phyloP scores from a whole-genome alignment of 805 yeast genomes.

The Sungouiella blattae region DNA sequence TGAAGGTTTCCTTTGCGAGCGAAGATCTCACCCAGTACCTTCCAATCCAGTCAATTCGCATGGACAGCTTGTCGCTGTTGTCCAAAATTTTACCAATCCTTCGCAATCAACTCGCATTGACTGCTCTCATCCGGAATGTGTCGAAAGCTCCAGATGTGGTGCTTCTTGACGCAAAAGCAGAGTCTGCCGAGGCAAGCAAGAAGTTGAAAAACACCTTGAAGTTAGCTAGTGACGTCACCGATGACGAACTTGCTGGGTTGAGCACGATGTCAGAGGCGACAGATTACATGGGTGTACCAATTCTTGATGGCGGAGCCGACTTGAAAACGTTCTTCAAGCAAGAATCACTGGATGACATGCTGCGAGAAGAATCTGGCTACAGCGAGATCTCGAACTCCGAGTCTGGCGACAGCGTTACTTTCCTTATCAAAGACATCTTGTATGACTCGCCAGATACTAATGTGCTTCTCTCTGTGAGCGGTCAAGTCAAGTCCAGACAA shows the following conservation, averaged over 20 bases:
- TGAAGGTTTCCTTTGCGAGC: background rate
- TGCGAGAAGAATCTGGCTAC: too few species aligned
- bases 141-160: background rate
- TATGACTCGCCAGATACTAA: constrained; percentile 22
- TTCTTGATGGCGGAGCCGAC: constrained; percentile 12
- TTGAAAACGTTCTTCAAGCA: constrained; percentile 27
- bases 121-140: constrained; percentile 2
- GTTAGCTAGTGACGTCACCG: constrained; percentile 33
- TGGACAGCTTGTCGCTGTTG: constrained; percentile 7
- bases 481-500: constrained; percentile 8
- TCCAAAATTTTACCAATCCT: constrained; percentile 24
- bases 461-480: constrained; percentile 18
- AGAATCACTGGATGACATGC: constrained; percentile 6
- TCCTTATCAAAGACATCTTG: constrained; percentile 23
- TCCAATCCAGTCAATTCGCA: constrained; percentile 18
- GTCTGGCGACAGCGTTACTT: constrained; percentile 6
- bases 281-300: constrained; percentile 11
- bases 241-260: constrained; percentile 36
- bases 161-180: constrained; percentile 1
- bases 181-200: constrained; percentile 21
- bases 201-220: constrained; percentile 33
- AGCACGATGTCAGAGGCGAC: constrained; percentile 25
- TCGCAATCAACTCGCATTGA: constrained; percentile 30
- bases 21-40: constrained; percentile 16
- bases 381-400: constrained; percentile 11